Base-by-base conservation (phyloP, 768 basidiomycete species). In the Lentinula aciculospora region DNA sequence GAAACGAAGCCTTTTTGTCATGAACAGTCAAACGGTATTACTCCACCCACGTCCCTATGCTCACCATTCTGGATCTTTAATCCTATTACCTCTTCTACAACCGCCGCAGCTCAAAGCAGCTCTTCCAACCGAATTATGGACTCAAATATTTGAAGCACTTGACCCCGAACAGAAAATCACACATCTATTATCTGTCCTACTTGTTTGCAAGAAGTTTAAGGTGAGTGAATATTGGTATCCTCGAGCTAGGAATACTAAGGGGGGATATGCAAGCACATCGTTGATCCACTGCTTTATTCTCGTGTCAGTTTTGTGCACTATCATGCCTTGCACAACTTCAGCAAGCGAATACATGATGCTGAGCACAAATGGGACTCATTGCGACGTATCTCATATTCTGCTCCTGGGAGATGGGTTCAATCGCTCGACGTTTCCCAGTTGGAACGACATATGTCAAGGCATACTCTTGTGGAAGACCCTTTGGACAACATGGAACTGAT, bases 321-420 rank as follows among this genome's bases (percentile, higher is more conserved):
- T 10, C 56, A 66, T 12, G 66, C 75, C 4, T 73, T 93, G 40
- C 76, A 81, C 56, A 77, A 74, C 59, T 86, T 94, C 62, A 74
- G 80, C n/a, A 59, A 71, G n/a, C 75, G 73, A 23, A 77, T 95
- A 1, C 72, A 77, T 58, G 63, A 67, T 29, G 85, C 86, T 6
- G 93, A 96, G 60, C 78, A 82, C 63, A 81, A 80, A 65, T 96
- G 94, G 94, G 92, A 94, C 64, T 89, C 91, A 44, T 84, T 96
- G 57, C 83, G 90, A 53, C 81, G 94, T 50, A 92, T 90, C 62
- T 90, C 90, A 0, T 89, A 88, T 65, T 94, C 92, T 3, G 81
- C 88, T 0, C 94, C 94, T 1, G 94, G 94, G 28, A 80, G 94
- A 66, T 95, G 92, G 88, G 83, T 96, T 1, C 87, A 85, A 58